Base-by-base conservation (phyloP, 108 stramenopile genomes). In the Asterionellopsis glacialis region DNA sequence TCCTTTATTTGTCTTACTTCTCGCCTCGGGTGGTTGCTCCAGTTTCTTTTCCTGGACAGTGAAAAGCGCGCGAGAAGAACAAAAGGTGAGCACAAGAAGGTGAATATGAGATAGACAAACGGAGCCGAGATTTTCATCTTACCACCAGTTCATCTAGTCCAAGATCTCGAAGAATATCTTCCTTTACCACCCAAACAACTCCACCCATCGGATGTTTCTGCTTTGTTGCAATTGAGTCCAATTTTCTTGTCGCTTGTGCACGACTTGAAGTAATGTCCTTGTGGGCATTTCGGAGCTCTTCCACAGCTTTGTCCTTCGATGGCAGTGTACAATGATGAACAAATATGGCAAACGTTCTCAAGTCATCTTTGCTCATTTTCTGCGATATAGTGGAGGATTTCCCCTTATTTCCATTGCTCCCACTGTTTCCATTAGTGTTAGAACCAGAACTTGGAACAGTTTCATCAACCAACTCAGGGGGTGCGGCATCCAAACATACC, bases 181-280 rank as follows among this genome's bases (percentile, higher is more conserved):
- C 26, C 61, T 93, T 89, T 26, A 93, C 91, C 61, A 79, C 79
- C 91, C 91, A 93, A 45, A 84, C 67, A n/a, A 83, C 76, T 0
- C 83, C 84, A 13, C 64, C 75, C 9, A 61, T 73, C 1, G 79
- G 65, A 33, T 81, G 59, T 22, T 76, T 74, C 44, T 69, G 61
- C 70, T 93, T 93, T 28, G 64, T 72, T 9, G 92, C 92, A 48
- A 86, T 84, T 15, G 67, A 68, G 26, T 90, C 88, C n/a, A 93
- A 60, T 61, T 87, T 84, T 13, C 85, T 70, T 52, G 76, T 78
- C 2, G 85, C 87, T 53, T 84, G 72, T 18, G 87, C 83, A 11
- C 83, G 69, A 53, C 80, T 90, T 11, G 64, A 74, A 38, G 85
- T 80, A 23, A 80, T 59, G 15, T 42, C 47, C 4, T 80, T 73